These are phyloP conservation scores for Emiliania huxleyi DNA, from an alignment of 78 protist genomes.

Conservation along the genomic window DNA sequence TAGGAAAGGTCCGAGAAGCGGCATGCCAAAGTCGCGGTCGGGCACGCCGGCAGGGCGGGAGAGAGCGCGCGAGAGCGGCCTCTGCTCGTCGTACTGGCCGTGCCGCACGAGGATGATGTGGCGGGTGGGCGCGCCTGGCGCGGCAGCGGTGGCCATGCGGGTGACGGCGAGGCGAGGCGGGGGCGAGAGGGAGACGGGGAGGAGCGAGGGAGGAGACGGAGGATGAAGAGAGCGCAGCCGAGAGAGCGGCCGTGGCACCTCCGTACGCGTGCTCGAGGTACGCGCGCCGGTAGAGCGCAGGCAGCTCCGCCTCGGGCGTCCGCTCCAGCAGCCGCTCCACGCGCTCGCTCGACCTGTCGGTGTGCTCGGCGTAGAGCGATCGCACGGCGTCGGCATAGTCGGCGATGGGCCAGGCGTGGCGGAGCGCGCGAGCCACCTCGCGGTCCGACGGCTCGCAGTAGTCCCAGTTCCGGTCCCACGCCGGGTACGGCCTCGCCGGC, in stretches of 20 bases:
- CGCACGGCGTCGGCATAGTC: not conserved
- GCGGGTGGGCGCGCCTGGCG: not conserved
- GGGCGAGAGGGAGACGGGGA: too few relatives aligned
- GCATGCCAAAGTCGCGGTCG: not conserved
- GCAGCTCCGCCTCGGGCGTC: not conserved
- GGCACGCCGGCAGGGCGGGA: not conserved
- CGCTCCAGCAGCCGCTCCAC: not conserved
- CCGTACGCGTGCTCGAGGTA: not conserved
- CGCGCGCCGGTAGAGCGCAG: not conserved
- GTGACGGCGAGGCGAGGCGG: too few relatives aligned
- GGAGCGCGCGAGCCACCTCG: not conserved
- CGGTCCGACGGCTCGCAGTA: not conserved
- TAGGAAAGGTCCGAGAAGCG: not conserved
- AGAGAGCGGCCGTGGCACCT: too few relatives aligned
- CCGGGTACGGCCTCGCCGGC: not conserved
- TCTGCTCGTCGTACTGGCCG: constrained; percentile 19
- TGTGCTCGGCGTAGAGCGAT: not conserved
- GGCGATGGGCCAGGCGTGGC: not conserved
- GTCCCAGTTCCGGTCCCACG: constrained; percentile 10
- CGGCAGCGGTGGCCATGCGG: too few relatives aligned
- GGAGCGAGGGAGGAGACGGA: too few relatives aligned
- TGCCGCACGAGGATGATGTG: not conserved
- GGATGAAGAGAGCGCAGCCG: too few relatives aligned
- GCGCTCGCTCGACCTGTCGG: not conserved
- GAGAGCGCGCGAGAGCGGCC: not conserved